Base-by-base conservation (phyloP, 768 basidiomycete species). In the Mycena chlorophos region DNA sequence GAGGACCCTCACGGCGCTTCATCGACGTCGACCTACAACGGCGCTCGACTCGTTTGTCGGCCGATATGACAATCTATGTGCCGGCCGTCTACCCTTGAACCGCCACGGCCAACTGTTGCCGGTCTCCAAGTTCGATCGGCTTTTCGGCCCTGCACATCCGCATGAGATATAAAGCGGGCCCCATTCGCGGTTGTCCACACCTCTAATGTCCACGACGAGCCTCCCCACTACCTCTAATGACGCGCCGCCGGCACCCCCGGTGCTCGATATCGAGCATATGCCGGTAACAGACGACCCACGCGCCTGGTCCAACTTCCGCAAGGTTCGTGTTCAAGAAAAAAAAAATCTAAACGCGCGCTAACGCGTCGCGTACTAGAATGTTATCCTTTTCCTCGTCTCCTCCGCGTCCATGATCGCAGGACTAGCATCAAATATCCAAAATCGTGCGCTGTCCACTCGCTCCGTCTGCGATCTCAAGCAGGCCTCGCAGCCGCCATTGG, bases 281-380 rank as follows among this genome's bases (percentile, higher is more conserved):
- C 71, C 77, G 4, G 85, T 88, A 16, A 62, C 71, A 16, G 78
- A 88, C 57, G 86, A 88, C 66, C 87, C 86, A 13, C 78, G 84
- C 48, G 64, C 71, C 55, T 88, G 86, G 86, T 79, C 81, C 6
- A 54, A 60, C 26, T 49, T 75, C 29, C 77, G 81, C 61, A 88
- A 88, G 76, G 86, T 81, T 49, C 26, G 70, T 58, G 27, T 3
- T 49, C 40, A 40, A 19, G 6, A 10, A 20, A 40, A 12, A 19
- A 40, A 10, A 10, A 20, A 40, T 40, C 40, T 27, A 10, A 40
- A 45, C 30, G 22, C 47, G 13, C 47, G 12, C 30, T 58, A 23
- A 45, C 19, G 10, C 25, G 34, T 39, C 49, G 22, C 49, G 30
- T 30, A 37, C 20, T 37, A 82, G 79, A 77, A 78, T 54, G 56